These are phyloP conservation scores for Mucor piriformis DNA, from an alignment of 371 early-diverging fungal species.

Conservation along the genomic window DNA sequence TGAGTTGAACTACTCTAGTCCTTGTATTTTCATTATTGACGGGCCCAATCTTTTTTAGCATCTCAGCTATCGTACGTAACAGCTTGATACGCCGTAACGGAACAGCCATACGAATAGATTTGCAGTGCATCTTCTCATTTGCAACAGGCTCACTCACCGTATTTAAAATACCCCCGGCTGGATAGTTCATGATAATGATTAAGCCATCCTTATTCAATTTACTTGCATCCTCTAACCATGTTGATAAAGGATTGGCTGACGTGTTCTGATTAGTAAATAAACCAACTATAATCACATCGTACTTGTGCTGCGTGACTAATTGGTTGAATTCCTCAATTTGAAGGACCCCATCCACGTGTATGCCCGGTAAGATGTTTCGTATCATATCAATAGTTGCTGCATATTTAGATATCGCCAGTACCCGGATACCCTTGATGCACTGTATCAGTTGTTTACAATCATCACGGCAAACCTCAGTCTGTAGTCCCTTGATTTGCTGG, in stretches of 20 bases:
- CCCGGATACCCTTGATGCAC: conserved; percentile 25
- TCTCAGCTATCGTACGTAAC: conserved; percentile 36
- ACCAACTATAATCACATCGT: conserved; percentile 44
- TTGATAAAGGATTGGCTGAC: background rate
- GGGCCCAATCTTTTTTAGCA: conserved; percentile 18
- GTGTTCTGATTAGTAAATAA: conserved; percentile 26
- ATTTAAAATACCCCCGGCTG: conserved; percentile 30
- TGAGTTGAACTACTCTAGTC: conserved; percentile 10
- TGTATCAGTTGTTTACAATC: conserved; percentile 18
- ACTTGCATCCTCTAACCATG: conserved; percentile 29
- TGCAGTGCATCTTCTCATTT: conserved; percentile 18
- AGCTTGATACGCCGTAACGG: conserved; percentile 59
- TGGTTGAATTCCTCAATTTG: conserved; percentile 24
- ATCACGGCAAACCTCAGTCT: conserved; percentile 23
- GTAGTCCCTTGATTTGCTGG: conserved; percentile 21
- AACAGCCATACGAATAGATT: conserved; percentile 52
- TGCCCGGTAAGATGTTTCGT: conserved; percentile 29
- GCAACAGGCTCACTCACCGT: conserved; percentile 22
- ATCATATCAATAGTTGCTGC: conserved; percentile 38
- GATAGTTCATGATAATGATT: conserved; percentile 45
- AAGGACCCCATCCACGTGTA: conserved; percentile 31
- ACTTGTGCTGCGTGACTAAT: conserved; percentile 11
- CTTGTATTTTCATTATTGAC: background rate
- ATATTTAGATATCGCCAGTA: conserved; percentile 38
- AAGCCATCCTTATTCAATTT: conserved; percentile 17